Percentiles rank a stretch among this genome's conserved stretches.
Evolutionary conservation across 768 basidiomycete genomes (phyloP).

Genomic region (Asterophora lycoperdoides): DNA sequence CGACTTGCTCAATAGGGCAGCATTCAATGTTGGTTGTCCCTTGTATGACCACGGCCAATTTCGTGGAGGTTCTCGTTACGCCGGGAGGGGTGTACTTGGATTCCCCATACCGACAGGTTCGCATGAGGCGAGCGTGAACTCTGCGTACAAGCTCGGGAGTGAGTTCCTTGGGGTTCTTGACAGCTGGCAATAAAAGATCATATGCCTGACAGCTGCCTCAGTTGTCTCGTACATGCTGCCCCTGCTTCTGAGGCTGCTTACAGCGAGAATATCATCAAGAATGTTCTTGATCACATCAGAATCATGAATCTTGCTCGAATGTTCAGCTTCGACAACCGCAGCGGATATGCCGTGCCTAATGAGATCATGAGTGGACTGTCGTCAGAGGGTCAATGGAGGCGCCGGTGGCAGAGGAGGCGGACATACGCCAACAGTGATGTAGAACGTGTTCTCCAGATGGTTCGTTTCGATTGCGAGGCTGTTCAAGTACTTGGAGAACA

Average conservation of each 20-base stretch:
- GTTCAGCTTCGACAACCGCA: constrained; percentile 12
- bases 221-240: neutral
- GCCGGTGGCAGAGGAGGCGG: neutral
- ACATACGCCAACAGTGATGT: constrained; percentile 18
- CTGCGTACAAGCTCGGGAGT: constrained; percentile 18
- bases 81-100: constrained; percentile 20
- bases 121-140: constrained; percentile 27
- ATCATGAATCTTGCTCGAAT: constrained; percentile 19
- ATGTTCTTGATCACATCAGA: constrained; percentile 21
- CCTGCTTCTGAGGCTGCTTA: constrained; percentile 11
- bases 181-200: constrained; percentile 14
- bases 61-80: constrained; percentile 22
- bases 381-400: neutral
- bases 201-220: constrained; percentile 14
- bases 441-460: constrained; percentile 24
- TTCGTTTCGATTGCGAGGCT: constrained; percentile 26
- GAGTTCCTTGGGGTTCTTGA: constrained; percentile 8
- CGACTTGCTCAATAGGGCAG: constrained; percentile 27
- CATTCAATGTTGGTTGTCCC: constrained; percentile 23
- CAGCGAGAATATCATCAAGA: constrained; percentile 25
- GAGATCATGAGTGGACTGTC: constrained; percentile 21
- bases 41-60: constrained; percentile 22
- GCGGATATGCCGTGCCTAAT: constrained; percentile 19
- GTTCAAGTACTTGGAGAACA: constrained; percentile 17
- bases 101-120: constrained; percentile 17